Conservation (phyloP, 352 stramenopile species). For the Peronospora destructor region DNA sequence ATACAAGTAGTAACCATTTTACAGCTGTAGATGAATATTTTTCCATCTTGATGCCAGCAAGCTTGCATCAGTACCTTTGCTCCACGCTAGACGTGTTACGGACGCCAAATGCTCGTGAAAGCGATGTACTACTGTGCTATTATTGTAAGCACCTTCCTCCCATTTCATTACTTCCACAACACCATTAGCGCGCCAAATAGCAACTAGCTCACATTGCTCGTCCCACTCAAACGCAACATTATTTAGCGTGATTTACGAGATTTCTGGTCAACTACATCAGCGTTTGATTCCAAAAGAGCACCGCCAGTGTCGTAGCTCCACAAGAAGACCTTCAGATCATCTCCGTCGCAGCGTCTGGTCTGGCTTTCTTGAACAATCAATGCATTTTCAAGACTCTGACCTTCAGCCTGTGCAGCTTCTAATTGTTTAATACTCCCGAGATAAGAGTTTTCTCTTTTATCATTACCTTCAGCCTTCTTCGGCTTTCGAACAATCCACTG, state of each 20-base stretch:
- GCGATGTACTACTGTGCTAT: conserved; percentile 4
- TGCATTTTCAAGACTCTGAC: conserved; percentile 44
- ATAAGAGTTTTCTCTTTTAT: conserved; percentile 22
- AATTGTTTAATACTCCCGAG: conserved; percentile 43
- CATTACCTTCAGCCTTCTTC: background rate
- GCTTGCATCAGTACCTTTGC: background rate
- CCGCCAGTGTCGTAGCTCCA: conserved; percentile 41
- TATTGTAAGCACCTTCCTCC: background rate
- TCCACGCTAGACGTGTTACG: conserved; percentile 42
- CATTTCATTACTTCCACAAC: conserved; percentile 35
- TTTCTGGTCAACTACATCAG: conserved; percentile 22
- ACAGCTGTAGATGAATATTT: conserved; percentile 46
- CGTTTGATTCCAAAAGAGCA: conserved; percentile 35
- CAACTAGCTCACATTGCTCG: conserved; percentile 22
- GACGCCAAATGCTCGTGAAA: conserved; percentile 54
- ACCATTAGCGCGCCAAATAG: conserved; percentile 38
- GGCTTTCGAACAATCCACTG: conserved; percentile 32
- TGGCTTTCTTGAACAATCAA: conserved; percentile 29
- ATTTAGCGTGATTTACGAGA: conserved; percentile 19
- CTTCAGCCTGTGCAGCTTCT: conserved; percentile 41
- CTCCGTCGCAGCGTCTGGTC: background rate
- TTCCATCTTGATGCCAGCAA: conserved; percentile 44
- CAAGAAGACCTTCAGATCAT: conserved; percentile 32
- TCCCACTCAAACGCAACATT: conserved; percentile 29
- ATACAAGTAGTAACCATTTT: conserved; percentile 1